Evolutionary conservation across 768 basidiomycete genomes (phyloP).

Genomic region (Termitomyces sp.): DNA sequence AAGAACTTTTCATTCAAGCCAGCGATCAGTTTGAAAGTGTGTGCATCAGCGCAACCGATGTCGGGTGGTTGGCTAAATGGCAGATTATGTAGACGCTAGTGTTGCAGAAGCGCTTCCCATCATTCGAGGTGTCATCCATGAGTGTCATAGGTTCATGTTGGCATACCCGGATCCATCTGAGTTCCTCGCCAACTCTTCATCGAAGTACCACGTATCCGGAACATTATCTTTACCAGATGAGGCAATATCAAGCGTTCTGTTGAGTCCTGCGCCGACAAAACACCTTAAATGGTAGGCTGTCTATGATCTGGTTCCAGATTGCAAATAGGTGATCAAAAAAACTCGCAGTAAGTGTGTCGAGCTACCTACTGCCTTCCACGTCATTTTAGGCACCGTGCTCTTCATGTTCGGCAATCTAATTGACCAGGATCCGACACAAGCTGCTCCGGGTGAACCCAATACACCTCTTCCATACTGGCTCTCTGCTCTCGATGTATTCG

Average conservation of each 20-base stretch:
- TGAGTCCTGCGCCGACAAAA: not conserved
- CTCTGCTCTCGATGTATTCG: slow-evolving; percentile 66
- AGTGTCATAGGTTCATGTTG: slow-evolving; percentile 58
- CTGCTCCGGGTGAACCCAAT: slow-evolving; percentile 49
- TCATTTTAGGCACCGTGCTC: slow-evolving; percentile 57
- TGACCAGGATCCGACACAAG: slow-evolving; percentile 42
- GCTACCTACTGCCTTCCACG: slow-evolving; percentile 60
- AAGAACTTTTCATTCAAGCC: slow-evolving; percentile 54
- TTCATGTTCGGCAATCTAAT: slow-evolving; percentile 62
- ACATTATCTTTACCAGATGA: not conserved
- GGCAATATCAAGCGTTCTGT: not conserved
- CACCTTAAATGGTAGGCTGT: slow-evolving; percentile 14
- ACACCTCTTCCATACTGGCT: slow-evolving; percentile 54
- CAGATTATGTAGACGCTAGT: slow-evolving; percentile 33
- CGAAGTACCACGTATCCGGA: slow-evolving; percentile 11
- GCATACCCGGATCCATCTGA: slow-evolving; percentile 52
- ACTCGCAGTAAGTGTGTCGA: slow-evolving; percentile 35
- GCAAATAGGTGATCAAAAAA: not conserved
- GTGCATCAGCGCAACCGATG: slow-evolving; percentile 28
- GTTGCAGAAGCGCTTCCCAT: slow-evolving; percentile 44
- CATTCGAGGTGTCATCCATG: slow-evolving; percentile 59
- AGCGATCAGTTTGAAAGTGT: slow-evolving; percentile 55
- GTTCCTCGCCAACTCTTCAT: slow-evolving; percentile 29
- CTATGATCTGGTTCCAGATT: slow-evolving; percentile 1
- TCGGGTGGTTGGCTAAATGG: slow-evolving; percentile 9